Evolutionary conservation across 169 alveolate species (phyloP).

Genomic region (Plasmodium chabaudi): DNA sequence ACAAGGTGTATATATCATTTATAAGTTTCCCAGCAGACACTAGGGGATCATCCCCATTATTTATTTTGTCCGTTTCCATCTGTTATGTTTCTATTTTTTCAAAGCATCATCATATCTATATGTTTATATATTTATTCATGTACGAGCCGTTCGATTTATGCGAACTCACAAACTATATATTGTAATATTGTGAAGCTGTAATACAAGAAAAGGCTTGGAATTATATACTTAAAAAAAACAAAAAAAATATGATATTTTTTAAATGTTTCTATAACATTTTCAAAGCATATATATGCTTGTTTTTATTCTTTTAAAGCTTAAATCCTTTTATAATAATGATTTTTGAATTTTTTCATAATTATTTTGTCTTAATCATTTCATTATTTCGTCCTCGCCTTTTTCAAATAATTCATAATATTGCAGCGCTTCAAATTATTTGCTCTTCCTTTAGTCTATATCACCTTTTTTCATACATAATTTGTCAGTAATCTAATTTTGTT

Average conservation of each 20-base stretch:
- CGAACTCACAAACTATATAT: not conserved
- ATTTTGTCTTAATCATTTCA: not conserved
- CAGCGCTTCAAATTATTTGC: not conserved
- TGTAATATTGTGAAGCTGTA: not conserved
- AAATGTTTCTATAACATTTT: conserved; percentile 1
- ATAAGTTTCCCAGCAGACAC: conserved; percentile 38
- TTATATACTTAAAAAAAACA: not conserved
- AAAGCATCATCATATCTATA: conserved; percentile 3
- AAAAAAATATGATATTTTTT: not conserved
- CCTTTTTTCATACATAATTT: not conserved
- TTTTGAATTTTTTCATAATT: not conserved
- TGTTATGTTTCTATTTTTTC: conserved; percentile 1
- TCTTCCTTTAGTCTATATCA: not conserved
- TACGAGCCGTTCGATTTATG: not conserved
- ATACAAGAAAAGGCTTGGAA: not conserved
- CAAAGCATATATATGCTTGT: not conserved
- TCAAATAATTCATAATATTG: no score
- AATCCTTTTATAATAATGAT: not conserved
- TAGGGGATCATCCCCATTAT: conserved; percentile 18
- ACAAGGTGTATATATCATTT: conserved; percentile 36
- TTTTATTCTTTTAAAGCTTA: not conserved
- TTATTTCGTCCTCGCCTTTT: not conserved
- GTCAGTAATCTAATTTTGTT: no score
- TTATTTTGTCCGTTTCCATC: conserved; percentile 17
- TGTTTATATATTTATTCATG: not conserved